Percentiles rank a stretch among this genome's conserved stretches.
These are phyloP conservation scores for Jacaranda mimosifolia DNA, from an alignment of 257 asterid genomes.

Conservation along the genomic window DNA sequence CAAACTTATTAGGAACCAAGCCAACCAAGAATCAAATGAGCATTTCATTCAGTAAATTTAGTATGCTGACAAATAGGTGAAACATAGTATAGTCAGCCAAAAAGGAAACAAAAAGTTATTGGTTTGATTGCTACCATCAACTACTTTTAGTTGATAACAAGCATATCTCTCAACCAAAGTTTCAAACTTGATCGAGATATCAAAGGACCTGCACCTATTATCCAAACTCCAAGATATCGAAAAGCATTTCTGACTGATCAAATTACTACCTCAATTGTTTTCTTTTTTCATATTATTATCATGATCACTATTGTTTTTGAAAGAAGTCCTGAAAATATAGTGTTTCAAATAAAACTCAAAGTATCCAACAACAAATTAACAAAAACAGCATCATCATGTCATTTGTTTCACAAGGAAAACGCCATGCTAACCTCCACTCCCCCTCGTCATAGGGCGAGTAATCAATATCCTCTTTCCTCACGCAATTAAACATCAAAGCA, in stretches of 20 bases:
- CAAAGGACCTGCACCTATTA: not conserved
- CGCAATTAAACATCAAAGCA: conserved; percentile 96
- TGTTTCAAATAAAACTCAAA: conserved; percentile 3
- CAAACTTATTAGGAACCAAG: not conserved
- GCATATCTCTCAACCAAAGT: too few relatives aligned
- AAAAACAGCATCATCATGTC: not conserved
- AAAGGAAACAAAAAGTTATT: not conserved
- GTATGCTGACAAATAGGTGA: not conserved
- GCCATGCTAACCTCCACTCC: conserved; percentile 69
- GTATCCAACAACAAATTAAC: not conserved
- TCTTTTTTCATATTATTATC: not conserved
- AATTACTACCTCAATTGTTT: not conserved
- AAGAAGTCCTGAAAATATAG: not conserved
- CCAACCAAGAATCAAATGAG: conserved; percentile 5
- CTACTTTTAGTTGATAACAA: not conserved
- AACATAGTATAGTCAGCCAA: not conserved
- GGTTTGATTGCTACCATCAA: not conserved
- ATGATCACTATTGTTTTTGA: too few relatives aligned
- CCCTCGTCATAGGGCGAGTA: conserved; percentile 98
- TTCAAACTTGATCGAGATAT: not conserved
- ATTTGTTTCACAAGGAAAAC: not conserved
- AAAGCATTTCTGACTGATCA: not conserved
- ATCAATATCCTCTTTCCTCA: conserved; percentile 90
- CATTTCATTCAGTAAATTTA: conserved; percentile 2
- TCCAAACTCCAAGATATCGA: not conserved